Percentiles rank a stretch among this genome's conserved stretches.
Evolutionary conservation across 768 basidiomycete genomes (phyloP).

Genomic region (Tylopilus cervinicoccineus): DNA sequence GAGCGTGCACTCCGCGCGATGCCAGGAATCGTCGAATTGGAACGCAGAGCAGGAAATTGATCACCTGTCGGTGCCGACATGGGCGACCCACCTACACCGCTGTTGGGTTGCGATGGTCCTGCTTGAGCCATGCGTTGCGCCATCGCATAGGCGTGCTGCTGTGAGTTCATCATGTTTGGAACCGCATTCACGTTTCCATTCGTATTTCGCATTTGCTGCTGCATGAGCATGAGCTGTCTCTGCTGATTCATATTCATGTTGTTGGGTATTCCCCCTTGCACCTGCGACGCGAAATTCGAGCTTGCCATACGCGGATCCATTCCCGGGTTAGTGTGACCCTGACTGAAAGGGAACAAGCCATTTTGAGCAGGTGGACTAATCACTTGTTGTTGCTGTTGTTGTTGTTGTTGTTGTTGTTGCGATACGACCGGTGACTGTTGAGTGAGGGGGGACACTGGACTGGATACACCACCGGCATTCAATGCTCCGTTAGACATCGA

Average conservation of each 20-base stretch:
- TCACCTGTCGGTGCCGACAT: constrained; percentile 37
- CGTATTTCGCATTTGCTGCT: constrained; percentile 30
- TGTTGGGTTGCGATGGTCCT: constrained; percentile 32
- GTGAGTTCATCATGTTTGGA: constrained; percentile 32
- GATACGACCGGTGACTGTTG: constrained; percentile 30
- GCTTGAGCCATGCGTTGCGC: constrained; percentile 45
- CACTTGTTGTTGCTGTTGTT: constrained; percentile 27
- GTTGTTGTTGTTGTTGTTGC: constrained; percentile 26
- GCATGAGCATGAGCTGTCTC: constrained; percentile 43
- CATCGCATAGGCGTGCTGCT: constrained; percentile 32
- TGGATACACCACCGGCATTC: constrained; percentile 20
- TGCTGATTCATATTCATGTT: constrained; percentile 37
- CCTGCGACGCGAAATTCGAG: constrained; percentile 28
- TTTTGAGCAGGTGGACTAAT: constrained; percentile 27
- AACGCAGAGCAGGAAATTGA: constrained; percentile 50
- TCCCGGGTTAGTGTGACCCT: constrained; percentile 19
- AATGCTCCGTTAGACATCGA: constrained; percentile 25
- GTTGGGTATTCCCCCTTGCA: constrained; percentile 26
- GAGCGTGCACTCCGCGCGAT: constrained; percentile 74
- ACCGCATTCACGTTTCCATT: constrained; percentile 25
- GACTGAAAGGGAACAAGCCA: constrained; percentile 30
- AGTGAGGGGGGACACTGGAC: constrained; percentile 28
- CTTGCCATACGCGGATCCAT: constrained; percentile 31
- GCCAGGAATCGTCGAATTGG: constrained; percentile 62
- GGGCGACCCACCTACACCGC: constrained; percentile 36